phyloP scores from a whole-genome alignment of 179 eudicot genomes.

The Dionaea muscipula region DNA sequence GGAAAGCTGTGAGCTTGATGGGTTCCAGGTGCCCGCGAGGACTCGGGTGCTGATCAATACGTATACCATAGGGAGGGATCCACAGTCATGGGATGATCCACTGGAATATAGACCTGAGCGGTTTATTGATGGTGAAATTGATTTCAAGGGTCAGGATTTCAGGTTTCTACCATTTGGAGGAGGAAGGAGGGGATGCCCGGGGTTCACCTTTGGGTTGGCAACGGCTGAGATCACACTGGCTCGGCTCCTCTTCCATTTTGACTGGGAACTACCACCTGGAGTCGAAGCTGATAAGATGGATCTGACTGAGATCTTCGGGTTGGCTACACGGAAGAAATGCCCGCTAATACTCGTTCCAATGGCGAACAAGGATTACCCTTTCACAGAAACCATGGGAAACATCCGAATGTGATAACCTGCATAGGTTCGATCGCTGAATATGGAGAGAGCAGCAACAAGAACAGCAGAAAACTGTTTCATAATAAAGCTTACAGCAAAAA shows the following conservation, averaged over 20 bases:
- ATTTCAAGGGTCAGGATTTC: conserved; percentile 39
- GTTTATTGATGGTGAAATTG: conserved; percentile 24
- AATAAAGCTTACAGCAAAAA: too few species aligned
- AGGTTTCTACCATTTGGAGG: conserved; percentile 49
- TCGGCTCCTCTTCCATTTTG: conserved; percentile 33
- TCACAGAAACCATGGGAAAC: too few species aligned
- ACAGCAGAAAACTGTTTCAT: too few species aligned
- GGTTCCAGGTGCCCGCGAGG: conserved; percentile 28
- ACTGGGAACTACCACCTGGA: conserved; percentile 35
- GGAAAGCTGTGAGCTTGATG: conserved; percentile 25
- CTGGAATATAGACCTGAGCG: conserved; percentile 34
- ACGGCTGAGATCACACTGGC: conserved; percentile 40
- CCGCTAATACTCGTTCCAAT: conserved; percentile 26
- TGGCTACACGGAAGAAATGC: conserved; percentile 29
- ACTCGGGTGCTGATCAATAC: conserved; percentile 34
- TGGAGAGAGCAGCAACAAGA: too few species aligned
- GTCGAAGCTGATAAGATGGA: conserved; percentile 28
- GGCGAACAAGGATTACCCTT: conserved; percentile 10
- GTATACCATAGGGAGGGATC: conserved; percentile 38
- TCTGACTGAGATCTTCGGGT: conserved; percentile 22
- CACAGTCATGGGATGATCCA: conserved; percentile 35
- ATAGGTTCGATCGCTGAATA: too few species aligned
- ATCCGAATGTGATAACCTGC: too few species aligned
- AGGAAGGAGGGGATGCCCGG: conserved; percentile 51
- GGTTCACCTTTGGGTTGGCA: conserved; percentile 33